Evolutionary conservation across 2,329 filamentous ascomycete genomes (phyloP), one percentile per base, ranked within the genome.

Genomic region (Leptoxyphium fumago): DNA sequence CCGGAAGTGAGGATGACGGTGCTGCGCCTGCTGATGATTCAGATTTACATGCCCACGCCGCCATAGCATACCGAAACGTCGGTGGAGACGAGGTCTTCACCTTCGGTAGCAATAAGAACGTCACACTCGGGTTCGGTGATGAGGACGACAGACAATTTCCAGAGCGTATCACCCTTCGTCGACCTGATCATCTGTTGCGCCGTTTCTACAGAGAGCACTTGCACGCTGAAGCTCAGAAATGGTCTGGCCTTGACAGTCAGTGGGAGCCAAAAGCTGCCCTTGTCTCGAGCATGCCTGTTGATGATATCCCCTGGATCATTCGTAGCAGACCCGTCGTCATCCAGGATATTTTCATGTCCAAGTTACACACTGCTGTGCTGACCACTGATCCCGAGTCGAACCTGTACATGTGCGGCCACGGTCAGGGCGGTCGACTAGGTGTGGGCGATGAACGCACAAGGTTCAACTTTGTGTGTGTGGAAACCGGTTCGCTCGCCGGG

Each of bases 61-160:
- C 47, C 17, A 55, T 58, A n/a, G 30, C 47, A 0, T 52, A 47
- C 30, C 38, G 54, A 38, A 50, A 64, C 43, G 55, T 80, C 21
- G 61, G 68, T 17, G 89, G 86, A 8, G 85, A 94, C 55, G 91
- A 98, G 58, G 68, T 95, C 1, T 96, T 86, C 56, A 82, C 86
- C 1, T 95, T 96, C 63, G 91, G 91, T 41, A 96, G 88, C 64
- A 98, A 95, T 64, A 93, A 91, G 58, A 98, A 98, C 53, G 66
- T 94, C 9, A 91, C 84, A 0, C 74, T 98, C 17, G 91, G 91
- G 1, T 81, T 96, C 47, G 88, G 88, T n/a, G 88, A 98, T 58
- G 82, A 93, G 55, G 87, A 95, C 60, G 89, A 98, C 58, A 79
- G 91, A 2, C 88, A 96, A 50, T 94, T 82, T 55, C 91, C 91